Evolutionary conservation across 2,329 filamentous ascomycete genomes (phyloP).

Genomic region (Nothophoma quercina): DNA sequence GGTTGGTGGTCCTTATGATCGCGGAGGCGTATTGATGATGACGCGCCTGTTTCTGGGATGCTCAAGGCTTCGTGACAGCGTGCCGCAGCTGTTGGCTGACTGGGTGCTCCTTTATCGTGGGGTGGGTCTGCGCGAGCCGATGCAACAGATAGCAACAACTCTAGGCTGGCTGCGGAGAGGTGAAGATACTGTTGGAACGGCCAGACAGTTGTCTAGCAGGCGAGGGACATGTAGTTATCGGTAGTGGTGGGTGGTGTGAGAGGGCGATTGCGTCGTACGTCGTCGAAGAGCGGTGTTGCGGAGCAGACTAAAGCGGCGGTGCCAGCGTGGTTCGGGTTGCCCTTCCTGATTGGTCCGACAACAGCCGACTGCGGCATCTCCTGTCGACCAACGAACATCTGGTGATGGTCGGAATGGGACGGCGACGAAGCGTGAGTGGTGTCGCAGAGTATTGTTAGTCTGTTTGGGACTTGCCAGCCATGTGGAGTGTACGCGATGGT

Average conservation of each 20-base stretch:
- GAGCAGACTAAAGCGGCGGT: conserved; percentile 35
- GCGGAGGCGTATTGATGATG: conserved; percentile 2
- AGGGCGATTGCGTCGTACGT: conserved; percentile 27
- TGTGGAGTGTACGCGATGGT: conserved; percentile 18
- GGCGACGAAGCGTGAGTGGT: conserved; percentile 34
- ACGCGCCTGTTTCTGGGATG: conserved; percentile 12
- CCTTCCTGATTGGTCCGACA: conserved; percentile 37
- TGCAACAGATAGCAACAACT: conserved; percentile 49
- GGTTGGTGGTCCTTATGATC: conserved; percentile 6
- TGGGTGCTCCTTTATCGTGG: conserved; percentile 41
- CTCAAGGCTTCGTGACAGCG: conserved; percentile 21
- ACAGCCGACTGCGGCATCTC: conserved; percentile 13
- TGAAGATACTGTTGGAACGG: conserved; percentile 46
- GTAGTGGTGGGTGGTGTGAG: conserved; percentile 33
- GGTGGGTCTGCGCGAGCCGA: conserved; percentile 45
- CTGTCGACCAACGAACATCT: conserved; percentile 41
- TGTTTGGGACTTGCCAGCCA: neutral
- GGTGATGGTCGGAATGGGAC: conserved; percentile 34
- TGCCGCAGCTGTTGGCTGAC: conserved; percentile 30
- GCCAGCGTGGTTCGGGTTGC: conserved; percentile 22
- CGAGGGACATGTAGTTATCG: conserved; percentile 36
- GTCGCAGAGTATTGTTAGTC: conserved; percentile 29
- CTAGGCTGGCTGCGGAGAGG: conserved; percentile 54
- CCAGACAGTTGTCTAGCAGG: conserved; percentile 52
- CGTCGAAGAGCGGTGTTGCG: conserved; percentile 32